These are phyloP conservation scores for Dalbergia oliveri DNA, from an alignment of 306 rosid species.

Conservation along the genomic window DNA sequence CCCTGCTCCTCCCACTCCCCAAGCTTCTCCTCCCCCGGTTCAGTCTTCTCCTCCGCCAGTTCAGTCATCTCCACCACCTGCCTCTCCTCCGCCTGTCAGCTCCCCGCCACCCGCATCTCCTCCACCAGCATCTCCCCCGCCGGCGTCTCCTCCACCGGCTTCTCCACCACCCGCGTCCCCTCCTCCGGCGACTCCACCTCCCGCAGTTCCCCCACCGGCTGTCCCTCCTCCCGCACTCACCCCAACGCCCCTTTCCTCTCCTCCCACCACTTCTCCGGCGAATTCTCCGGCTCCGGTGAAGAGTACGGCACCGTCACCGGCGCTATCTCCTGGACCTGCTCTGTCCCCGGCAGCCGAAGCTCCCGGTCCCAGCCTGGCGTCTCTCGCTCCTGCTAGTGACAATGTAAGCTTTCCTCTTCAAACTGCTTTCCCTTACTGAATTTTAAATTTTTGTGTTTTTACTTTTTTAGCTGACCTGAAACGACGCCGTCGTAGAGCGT, in stretches of 20 bases:
- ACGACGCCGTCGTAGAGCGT: too few relatives aligned
- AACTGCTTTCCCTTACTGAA: too few relatives aligned
- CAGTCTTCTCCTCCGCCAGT: conserved; percentile 48
- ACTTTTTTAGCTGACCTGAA: too few relatives aligned
- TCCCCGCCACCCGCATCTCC: background rate
- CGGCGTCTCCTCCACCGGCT: conserved; percentile 35
- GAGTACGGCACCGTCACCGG: conserved; percentile 53
- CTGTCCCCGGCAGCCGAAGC: conserved; percentile 58
- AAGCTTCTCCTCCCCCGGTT: conserved; percentile 48
- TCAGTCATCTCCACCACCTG: background rate
- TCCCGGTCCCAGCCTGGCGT: conserved; percentile 65
- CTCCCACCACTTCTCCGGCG: conserved; percentile 61
- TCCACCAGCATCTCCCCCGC: conserved; percentile 42
- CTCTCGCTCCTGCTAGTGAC: conserved; percentile 63
- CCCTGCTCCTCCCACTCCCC: conserved; percentile 52
- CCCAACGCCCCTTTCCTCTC: conserved; percentile 63
- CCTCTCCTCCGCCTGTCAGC: background rate
- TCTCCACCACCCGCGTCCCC: conserved; percentile 39
- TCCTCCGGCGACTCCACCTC: conserved; percentile 61
- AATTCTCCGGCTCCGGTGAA: conserved; percentile 54
- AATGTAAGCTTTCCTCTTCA: conserved; percentile 47
- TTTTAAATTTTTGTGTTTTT: too few relatives aligned
- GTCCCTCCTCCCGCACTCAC: conserved; percentile 66
- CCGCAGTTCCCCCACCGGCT: conserved; percentile 52
- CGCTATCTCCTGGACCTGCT: conserved; percentile 45